Base-by-base conservation (phyloP, 495 filamentous ascomycete species). In the Saxophila tyrrhenica region DNA sequence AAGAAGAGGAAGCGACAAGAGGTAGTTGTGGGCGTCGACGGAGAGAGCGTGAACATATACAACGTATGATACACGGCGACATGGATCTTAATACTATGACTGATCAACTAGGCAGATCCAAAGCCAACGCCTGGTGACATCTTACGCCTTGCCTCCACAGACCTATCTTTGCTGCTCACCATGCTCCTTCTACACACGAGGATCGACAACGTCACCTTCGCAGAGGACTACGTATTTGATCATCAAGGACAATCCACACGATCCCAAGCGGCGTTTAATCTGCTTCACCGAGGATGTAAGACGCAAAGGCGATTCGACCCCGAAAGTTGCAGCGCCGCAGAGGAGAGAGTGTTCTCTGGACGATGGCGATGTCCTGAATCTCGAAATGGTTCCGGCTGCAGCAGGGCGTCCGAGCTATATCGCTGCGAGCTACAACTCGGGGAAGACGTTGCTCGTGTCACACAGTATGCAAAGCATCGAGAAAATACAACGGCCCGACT, bases 11-110 rank as follows among this genome's bases (percentile, higher is more conserved):
- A 95, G 72, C 77, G 92, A 59, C 75, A 78, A 61, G 94, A 99
- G 69, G 69, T 97, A 51, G 85, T 78, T 13, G 81, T 92, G 9
- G 86, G 85, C 9, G 81, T 95, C 62, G 89, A 99, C 70, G 89
- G 89, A 52, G 89, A 95, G 64, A 84, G 86, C 15, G 76, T 96
- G 15, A 92, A 89, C 65, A 81, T 99, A 46, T 96, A 96, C 71
- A 85, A 95, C 76, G 91, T 98, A 70, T 56, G 76, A 17, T 17
- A 50, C 39, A 23, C 45, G 17, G 1, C n/a, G 23, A 32, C n/a
- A 21, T 43, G 13, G 43, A 44, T 10, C 5, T 25, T 17, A 7
- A 32, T 17, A 25, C 42, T 2, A 39, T 48, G 43, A 25, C 21
- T 42, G 23, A 50, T 49, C n/a, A 35, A 10, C 57, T 55, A 67